Conservation (phyloP, 345 rosid species). For the Salix viminalis region DNA sequence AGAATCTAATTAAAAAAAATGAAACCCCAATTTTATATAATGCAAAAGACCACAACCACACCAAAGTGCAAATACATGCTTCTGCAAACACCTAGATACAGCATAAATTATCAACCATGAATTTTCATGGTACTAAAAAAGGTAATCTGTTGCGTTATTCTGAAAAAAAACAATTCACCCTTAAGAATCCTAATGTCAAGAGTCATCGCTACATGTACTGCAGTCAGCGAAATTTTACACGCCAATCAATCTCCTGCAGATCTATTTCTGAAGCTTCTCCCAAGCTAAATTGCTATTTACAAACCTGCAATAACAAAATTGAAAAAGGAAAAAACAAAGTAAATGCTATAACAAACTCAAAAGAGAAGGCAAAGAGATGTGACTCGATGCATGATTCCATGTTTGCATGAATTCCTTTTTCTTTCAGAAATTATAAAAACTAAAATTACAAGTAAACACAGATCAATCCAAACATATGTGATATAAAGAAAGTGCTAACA, state of each 20-base stretch:
- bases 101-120: background rate
- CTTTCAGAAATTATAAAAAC: background rate
- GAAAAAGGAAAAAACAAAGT: background rate
- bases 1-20: background rate
- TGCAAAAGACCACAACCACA: background rate
- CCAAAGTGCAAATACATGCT: background rate
- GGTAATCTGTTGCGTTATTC: background rate
- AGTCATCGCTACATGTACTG: conserved; percentile 1
- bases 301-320: conserved; percentile 22
- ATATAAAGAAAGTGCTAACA: background rate
- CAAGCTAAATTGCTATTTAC: conserved; percentile 24
- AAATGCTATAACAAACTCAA: background rate
- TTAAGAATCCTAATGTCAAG: conserved; percentile 14
- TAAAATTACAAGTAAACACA: background rate
- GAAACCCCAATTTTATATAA: background rate
- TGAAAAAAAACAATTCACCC: background rate
- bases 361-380: background rate
- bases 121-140: background rate
- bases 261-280: conserved; percentile 8
- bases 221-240: conserved; percentile 16
- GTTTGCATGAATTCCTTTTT: background rate
- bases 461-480: background rate
- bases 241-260: conserved; percentile 7
- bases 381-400: background rate
- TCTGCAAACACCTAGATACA: background rate